Evolutionary conservation across 202 grass and related monocot species (phyloP).

Genomic region (Digitaria exilis): DNA sequence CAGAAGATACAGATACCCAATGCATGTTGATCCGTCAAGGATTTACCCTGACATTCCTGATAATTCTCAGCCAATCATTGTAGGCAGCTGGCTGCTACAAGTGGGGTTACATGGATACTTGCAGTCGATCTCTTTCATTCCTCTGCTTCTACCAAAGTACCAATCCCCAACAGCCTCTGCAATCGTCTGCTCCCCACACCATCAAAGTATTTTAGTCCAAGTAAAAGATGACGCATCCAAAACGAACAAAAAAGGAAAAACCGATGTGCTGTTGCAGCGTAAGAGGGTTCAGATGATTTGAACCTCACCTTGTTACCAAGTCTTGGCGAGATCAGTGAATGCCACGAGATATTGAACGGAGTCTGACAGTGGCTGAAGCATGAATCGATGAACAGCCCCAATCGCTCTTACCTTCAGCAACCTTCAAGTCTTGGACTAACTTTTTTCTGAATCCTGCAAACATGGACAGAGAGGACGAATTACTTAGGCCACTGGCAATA

Average conservation of each 20-base stretch:
- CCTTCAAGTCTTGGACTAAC: conserved; percentile 30
- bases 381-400: conserved; percentile 58
- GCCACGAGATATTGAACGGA: conserved; percentile 42
- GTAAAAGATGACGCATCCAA: too few species aligned
- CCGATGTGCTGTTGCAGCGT: background rate
- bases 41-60: background rate
- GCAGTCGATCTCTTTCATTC: conserved; percentile 27
- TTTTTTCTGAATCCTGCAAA: conserved; percentile 41
- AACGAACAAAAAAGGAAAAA: background rate
- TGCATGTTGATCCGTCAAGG: too few species aligned
- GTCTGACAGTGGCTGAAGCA: conserved; percentile 68
- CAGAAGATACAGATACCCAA: too few species aligned
- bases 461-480: background rate
- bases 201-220: too few species aligned
- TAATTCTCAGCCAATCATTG: too few species aligned
- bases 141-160: conserved; percentile 15
- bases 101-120: conserved; percentile 43
- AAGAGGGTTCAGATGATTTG: background rate
- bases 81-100: conserved; percentile 5
- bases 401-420: conserved; percentile 11
- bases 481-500: background rate
- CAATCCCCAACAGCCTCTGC: conserved; percentile 41
- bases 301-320: conserved; percentile 44
- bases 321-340: conserved; percentile 41
- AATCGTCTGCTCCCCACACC: conserved; percentile 16